These are phyloP conservation scores for Clavispora vitiphila DNA, from an alignment of 805 yeast genomes.

Conservation along the genomic window DNA sequence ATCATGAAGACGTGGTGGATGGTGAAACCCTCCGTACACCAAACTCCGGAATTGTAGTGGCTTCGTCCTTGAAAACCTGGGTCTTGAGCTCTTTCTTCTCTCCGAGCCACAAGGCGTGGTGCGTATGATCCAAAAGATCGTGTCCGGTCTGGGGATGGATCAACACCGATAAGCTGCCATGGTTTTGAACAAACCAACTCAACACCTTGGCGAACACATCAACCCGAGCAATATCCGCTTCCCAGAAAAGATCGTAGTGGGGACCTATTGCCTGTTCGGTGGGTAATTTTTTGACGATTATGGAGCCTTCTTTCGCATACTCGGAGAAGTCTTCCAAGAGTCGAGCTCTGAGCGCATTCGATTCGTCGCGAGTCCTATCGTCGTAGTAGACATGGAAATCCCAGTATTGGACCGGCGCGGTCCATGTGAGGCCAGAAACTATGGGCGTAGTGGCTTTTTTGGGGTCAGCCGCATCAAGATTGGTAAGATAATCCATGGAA, in stretches of 20 bases:
- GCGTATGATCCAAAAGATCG: constrained; percentile 24
- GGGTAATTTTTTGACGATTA: constrained; percentile 25
- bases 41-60: constrained; percentile 20
- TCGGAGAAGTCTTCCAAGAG: constrained; percentile 21
- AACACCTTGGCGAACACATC: constrained; percentile 24
- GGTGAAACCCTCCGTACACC: constrained; percentile 14
- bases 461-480: constrained; percentile 14
- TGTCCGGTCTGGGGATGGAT: constrained; percentile 32
- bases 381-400: constrained; percentile 31
- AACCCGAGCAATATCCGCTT: constrained; percentile 28
- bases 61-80: constrained; percentile 9
- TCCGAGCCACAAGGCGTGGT: constrained; percentile 28
- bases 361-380: constrained; percentile 18
- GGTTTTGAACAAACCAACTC: constrained; percentile 28
- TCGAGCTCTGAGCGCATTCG: constrained; percentile 16
- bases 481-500: constrained; percentile 26
- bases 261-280: constrained; percentile 26
- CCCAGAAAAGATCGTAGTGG: constrained; percentile 30
- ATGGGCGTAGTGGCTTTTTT: constrained; percentile 16
- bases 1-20: not conserved
- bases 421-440: constrained; percentile 15
- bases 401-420: constrained; percentile 24
- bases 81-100: constrained; percentile 16
- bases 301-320: constrained; percentile 21
- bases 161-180: constrained; percentile 26